Conservation (phyloP, 495 filamentous ascomycete genomes). For the Letharia lupina region DNA sequence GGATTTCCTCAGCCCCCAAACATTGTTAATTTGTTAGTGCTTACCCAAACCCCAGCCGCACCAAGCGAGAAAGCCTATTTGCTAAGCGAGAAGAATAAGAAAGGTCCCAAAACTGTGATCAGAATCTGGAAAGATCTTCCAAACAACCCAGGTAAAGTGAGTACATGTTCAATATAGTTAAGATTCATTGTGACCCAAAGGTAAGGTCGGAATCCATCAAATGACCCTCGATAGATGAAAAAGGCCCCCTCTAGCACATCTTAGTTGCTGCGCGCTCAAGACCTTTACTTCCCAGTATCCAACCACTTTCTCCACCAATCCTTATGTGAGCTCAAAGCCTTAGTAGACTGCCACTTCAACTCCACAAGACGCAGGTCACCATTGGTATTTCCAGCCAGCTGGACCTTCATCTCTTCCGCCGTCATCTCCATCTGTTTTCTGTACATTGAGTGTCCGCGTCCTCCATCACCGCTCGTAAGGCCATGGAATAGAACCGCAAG, state of each 20-base stretch:
- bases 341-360: not conserved
- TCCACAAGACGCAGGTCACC: not conserved
- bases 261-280: not conserved
- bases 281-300: not conserved
- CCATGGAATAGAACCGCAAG: slow-evolving; percentile 12
- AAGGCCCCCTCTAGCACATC: no score
- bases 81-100: no score
- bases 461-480: not conserved
- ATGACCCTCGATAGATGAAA: no score
- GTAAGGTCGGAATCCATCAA: no score
- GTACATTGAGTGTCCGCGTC: not conserved
- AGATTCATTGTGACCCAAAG: no score
- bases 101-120: no score
- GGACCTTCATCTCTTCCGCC: not conserved
- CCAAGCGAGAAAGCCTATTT: no score
- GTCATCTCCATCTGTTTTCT: not conserved
- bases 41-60: not conserved
- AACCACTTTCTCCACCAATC: not conserved
- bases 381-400: not conserved
- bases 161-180: no score
- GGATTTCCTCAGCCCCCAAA: not conserved
- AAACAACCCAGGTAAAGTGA: no score
- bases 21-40: not conserved
- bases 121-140: no score
- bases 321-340: not conserved